These are phyloP conservation scores for Parathielavia hyrcaniae DNA, from an alignment of 495 filamentous ascomycete species.

Conservation along the genomic window DNA sequence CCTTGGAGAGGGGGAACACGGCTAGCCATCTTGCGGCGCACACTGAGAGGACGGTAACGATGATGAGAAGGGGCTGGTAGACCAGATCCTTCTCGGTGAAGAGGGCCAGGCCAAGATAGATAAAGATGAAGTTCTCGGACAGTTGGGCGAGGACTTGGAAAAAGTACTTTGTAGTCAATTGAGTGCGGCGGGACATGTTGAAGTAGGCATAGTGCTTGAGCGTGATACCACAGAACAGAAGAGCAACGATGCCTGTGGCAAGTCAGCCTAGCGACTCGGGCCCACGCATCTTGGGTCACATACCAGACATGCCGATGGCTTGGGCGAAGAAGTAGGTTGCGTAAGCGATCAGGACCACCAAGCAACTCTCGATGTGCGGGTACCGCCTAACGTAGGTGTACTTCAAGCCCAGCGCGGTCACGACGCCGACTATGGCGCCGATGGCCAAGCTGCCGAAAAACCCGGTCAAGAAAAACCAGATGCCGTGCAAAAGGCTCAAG, in stretches of 20 bases:
- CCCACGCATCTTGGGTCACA: conserved; percentile 19
- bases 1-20: conserved; percentile 84
- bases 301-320: conserved; percentile 87
- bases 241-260: conserved; percentile 81
- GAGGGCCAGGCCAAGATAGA: conserved; percentile 89
- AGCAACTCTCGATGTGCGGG: conserved; percentile 92
- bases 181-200: conserved; percentile 97
- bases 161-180: conserved; percentile 95
- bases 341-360: conserved; percentile 90
- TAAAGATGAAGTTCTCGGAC: conserved; percentile 99
- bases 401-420: conserved; percentile 80
- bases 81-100: conserved; percentile 83
- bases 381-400: conserved; percentile 86
- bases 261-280: conserved; percentile 5
- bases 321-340: conserved; percentile 97
- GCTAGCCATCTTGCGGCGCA: conserved; percentile 86
- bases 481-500: conserved; percentile 75
- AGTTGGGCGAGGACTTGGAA: conserved; percentile 93
- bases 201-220: conserved; percentile 99
- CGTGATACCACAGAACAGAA: conserved; percentile 96
- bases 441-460: conserved; percentile 94
- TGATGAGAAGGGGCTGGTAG: conserved; percentile 93
- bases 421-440: conserved; percentile 78
- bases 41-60: conserved; percentile 84
- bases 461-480: conserved; percentile 88